These are phyloP conservation scores for Penicillium flavigenum DNA, from an alignment of 495 filamentous ascomycete species.

Conservation along the genomic window DNA sequence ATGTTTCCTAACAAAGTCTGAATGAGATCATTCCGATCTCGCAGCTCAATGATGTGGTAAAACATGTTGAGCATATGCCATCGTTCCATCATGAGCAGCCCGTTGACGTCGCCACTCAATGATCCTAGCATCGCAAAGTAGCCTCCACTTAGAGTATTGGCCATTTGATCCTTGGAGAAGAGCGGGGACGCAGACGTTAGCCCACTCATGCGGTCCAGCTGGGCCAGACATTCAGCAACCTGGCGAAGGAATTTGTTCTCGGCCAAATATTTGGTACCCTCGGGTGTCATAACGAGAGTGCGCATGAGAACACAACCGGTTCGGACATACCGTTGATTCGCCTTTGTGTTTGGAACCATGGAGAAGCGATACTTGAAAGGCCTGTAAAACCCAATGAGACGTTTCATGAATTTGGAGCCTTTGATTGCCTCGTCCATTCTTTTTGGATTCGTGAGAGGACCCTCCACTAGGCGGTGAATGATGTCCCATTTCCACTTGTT, in stretches of 20 bases:
- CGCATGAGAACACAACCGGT: slow-evolving; percentile 85
- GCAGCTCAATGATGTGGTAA: slow-evolving; percentile 93
- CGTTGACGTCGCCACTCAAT: slow-evolving; percentile 75
- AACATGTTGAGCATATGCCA: slow-evolving; percentile 99
- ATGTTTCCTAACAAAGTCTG: slow-evolving; percentile 83
- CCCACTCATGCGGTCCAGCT: slow-evolving; percentile 88
- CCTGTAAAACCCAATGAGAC: slow-evolving; percentile 89
- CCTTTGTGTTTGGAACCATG: slow-evolving; percentile 79
- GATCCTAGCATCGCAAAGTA: slow-evolving; percentile 93
- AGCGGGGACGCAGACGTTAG: slow-evolving; percentile 83
- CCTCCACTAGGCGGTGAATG: slow-evolving; percentile 86
- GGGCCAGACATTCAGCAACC: slow-evolving; percentile 91
- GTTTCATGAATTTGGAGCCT: slow-evolving; percentile 90
- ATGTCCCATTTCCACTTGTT: slow-evolving; percentile 97
- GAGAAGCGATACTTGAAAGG: slow-evolving; percentile 97
- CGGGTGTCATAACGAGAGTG: slow-evolving; percentile 75
- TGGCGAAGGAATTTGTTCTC: slow-evolving; percentile 93
- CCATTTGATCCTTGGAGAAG: slow-evolving; percentile 79
- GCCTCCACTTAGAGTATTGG: slow-evolving; percentile 80
- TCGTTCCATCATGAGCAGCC: slow-evolving; percentile 85
- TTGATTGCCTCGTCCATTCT: slow-evolving; percentile 92
- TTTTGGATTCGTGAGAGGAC: slow-evolving; percentile 87
- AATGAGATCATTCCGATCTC: slow-evolving; percentile 85
- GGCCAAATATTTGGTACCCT: slow-evolving; percentile 79
- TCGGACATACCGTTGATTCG: slow-evolving; percentile 90